Evolutionary conservation across 2,329 filamentous ascomycete genomes (phyloP).

Genomic region (Ceratocystis ficicola): DNA sequence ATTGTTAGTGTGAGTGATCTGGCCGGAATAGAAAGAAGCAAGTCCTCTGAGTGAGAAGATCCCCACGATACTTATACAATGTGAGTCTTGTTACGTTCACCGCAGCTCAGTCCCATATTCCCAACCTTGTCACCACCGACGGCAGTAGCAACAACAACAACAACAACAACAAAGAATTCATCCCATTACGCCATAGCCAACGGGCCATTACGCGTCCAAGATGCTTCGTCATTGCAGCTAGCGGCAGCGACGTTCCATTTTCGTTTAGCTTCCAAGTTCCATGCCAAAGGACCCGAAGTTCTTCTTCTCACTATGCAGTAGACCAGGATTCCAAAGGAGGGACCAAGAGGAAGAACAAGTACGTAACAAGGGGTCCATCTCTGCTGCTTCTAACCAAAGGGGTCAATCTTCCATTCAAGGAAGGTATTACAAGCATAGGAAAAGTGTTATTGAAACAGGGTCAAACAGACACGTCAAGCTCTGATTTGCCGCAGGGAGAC

Average conservation of each 20-base stretch:
- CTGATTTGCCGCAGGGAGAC: not conserved
- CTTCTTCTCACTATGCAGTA: not conserved
- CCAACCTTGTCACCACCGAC: not conserved
- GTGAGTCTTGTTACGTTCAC: not conserved
- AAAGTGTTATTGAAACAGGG: not conserved
- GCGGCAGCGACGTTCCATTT: not conserved
- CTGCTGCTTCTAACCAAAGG: not conserved
- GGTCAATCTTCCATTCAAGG: not conserved
- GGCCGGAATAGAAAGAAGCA: not conserved
- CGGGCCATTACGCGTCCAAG: conserved; percentile 11
- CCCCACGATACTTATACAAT: conserved; percentile 17
- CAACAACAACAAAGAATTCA: not conserved
- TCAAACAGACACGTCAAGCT: not conserved
- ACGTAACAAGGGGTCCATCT: not conserved
- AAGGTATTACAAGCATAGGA: not conserved
- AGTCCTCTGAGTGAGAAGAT: not conserved
- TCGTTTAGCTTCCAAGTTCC: not conserved
- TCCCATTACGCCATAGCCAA: not conserved
- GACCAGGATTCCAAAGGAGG: not conserved
- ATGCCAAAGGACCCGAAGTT: not conserved
- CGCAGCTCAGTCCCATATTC: not conserved
- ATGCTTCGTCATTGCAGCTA: conserved; percentile 10
- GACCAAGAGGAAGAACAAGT: not conserved
- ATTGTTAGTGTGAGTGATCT: not conserved
- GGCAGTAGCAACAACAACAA: not conserved